Evolutionary conservation across 345 rosid species (phyloP).

Genomic region (Salix exigua): DNA sequence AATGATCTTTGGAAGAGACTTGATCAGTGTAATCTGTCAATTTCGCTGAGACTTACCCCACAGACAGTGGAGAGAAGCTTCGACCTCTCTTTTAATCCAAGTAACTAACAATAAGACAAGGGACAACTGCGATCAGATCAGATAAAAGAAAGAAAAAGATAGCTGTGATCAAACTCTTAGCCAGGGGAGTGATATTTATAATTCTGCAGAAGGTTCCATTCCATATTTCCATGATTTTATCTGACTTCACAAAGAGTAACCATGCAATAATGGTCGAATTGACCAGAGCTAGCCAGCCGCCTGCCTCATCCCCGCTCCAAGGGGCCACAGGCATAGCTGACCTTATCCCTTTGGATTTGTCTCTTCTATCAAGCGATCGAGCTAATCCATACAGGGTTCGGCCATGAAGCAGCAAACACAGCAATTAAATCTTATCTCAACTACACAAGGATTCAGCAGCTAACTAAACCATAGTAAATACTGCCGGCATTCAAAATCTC

Average conservation of each 20-base stretch:
- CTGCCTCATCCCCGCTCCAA: not conserved
- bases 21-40: not conserved
- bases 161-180: not conserved
- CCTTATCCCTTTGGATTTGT: not conserved
- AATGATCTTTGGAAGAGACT: slow-evolving; percentile 28
- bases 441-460: too few species aligned
- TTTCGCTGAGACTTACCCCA: too few species aligned
- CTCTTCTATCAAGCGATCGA: not conserved
- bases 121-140: not conserved
- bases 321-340: not conserved
- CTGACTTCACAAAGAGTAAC: not conserved
- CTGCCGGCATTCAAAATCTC: too few species aligned
- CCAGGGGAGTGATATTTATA: not conserved
- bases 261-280: not conserved
- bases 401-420: too few species aligned
- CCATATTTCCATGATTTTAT: not conserved
- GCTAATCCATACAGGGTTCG: not conserved
- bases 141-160: too few species aligned
- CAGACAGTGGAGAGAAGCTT: too few species aligned
- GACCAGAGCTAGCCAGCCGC: not conserved
- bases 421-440: not conserved
- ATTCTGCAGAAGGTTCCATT: not conserved
- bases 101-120: not conserved
- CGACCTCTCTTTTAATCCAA: not conserved
- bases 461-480: too few species aligned